phyloP scores from a whole-genome alignment of 345 rosid species.

The Aegle marmelos region DNA sequence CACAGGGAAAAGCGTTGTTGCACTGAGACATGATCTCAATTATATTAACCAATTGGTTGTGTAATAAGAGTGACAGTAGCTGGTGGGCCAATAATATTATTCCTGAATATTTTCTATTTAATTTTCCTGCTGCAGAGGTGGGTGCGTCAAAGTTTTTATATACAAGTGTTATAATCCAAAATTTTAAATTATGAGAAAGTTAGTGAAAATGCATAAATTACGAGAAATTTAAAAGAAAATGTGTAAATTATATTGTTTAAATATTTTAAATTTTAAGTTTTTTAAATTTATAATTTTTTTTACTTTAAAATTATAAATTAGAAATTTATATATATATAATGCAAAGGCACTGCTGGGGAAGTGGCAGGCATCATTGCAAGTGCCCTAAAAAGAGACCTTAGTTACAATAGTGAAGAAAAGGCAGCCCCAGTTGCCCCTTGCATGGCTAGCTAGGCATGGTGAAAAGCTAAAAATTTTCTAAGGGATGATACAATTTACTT shows the following conservation, averaged over 20 bases:
- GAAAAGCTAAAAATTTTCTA: neutral
- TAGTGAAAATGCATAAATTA: no score
- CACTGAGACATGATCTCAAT: neutral
- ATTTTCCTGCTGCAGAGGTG: conserved; percentile 8
- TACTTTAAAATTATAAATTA: no score
- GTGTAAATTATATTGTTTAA: no score
- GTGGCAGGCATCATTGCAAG: conserved; percentile 35
- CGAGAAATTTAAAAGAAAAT: no score
- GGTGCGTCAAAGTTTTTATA: neutral
- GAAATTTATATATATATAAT: no score
- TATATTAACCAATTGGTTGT: conserved; percentile 8
- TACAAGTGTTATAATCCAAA: no score
- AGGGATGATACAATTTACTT: neutral
- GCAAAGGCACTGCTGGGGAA: neutral
- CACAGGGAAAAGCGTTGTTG: neutral
- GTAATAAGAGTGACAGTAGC: conserved; percentile 4
- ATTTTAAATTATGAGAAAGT: no score
- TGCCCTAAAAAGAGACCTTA: conserved; percentile 19
- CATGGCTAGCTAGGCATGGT: neutral
- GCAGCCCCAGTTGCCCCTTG: neutral
- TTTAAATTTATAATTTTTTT: no score
- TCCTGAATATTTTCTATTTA: conserved; percentile 2
- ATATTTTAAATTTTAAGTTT: no score
- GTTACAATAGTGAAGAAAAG: neutral
- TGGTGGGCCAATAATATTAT: conserved; percentile 11